Percentiles rank a stretch among this genome's conserved stretches.
phyloP scores from a whole-genome alignment of 2,329 filamentous ascomycete species.

The Diaporthe vaccinii region DNA sequence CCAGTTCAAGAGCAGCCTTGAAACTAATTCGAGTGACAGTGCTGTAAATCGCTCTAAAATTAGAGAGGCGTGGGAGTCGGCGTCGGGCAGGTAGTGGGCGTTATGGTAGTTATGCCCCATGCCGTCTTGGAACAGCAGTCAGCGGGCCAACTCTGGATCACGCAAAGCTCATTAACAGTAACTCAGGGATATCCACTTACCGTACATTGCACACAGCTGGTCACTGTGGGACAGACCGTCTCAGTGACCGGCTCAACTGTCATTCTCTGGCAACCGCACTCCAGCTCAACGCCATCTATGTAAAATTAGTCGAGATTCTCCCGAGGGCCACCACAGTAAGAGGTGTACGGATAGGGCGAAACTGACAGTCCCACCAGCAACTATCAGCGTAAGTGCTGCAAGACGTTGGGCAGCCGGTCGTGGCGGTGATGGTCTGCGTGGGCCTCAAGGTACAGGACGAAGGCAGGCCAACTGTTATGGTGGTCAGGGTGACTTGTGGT shows the following conservation, averaged over 20 bases:
- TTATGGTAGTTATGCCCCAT: constrained; percentile 14
- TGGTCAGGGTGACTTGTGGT: background rate
- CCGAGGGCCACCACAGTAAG: background rate
- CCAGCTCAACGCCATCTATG: background rate
- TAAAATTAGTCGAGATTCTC: background rate
- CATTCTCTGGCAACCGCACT: constrained; percentile 26
- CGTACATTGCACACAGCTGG: constrained; percentile 31
- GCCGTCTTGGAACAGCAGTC: background rate
- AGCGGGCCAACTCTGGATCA: background rate
- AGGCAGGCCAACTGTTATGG: background rate
- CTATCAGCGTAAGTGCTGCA: constrained; percentile 21
- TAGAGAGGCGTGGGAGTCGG: background rate
- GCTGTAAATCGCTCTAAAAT: too few relatives aligned
- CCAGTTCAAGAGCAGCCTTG: background rate
- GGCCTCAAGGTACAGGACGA: constrained; percentile 28
- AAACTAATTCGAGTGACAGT: too few relatives aligned
- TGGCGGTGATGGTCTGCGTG: constrained; percentile 35
- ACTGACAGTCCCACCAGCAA: constrained; percentile 26
- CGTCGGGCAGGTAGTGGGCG: constrained; percentile 19
- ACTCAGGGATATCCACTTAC: background rate
- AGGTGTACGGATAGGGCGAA: background rate
- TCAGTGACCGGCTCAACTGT: constrained; percentile 9
- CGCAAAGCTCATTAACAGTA: too few relatives aligned
- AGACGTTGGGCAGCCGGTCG: constrained; percentile 28
- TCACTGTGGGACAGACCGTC: constrained; percentile 34